Evolutionary conservation across 2,329 filamentous ascomycete species (phyloP).

Genomic region (Trichophyton equinum): DNA sequence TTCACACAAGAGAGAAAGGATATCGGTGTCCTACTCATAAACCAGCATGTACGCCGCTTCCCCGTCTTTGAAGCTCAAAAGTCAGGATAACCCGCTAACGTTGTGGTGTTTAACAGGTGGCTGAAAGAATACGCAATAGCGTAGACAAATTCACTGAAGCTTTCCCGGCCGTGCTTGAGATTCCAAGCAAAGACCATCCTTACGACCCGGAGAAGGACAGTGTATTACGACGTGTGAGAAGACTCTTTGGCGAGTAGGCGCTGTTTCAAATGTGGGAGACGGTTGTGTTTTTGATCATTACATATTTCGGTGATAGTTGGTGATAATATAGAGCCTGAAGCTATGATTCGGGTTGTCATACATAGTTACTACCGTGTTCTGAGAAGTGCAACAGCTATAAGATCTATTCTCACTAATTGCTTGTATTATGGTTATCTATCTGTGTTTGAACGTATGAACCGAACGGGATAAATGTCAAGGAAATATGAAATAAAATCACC

Average conservation of each 20-base stretch:
- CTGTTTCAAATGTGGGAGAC: background rate
- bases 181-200: conserved; percentile 96
- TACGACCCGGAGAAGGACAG: conserved; percentile 99
- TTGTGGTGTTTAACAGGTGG: conserved; percentile 48
- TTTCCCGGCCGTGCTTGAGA: conserved; percentile 92
- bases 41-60: conserved; percentile 67
- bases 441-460: background rate
- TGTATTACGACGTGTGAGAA: conserved; percentile 74
- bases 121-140: conserved; percentile 80
- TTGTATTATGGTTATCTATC: background rate
- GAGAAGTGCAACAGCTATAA: background rate
- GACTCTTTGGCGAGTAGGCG: conserved; percentile 50
- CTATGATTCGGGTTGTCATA: background rate
- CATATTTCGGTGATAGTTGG: background rate
- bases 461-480: background rate
- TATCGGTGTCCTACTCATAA: conserved; percentile 92
- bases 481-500: background rate
- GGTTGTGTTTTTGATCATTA: background rate
- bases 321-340: background rate
- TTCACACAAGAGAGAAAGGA: conserved; percentile 89
- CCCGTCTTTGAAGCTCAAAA: no score
- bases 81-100: background rate
- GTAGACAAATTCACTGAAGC: conserved; percentile 88
- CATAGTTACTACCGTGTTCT: background rate
- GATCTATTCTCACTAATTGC: background rate